Evolutionary conservation across 192 early-diverging fungal genomes (phyloP).

Genomic region (Podila horticola): DNA sequence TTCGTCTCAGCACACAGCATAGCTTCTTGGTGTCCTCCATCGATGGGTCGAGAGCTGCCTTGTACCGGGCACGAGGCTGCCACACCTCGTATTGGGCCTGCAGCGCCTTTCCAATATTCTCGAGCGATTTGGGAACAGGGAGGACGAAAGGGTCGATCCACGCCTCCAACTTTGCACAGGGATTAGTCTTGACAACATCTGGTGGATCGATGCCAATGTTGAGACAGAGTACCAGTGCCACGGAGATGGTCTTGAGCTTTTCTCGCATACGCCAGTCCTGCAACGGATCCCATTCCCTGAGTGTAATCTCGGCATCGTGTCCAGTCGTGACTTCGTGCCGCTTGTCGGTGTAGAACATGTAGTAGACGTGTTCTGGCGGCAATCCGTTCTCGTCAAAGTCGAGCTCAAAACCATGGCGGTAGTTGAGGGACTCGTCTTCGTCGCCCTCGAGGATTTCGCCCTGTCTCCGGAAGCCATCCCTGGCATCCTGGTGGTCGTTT

Average conservation of each 20-base stretch:
- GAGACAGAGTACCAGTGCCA: constrained; percentile 89
- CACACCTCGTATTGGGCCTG: constrained; percentile 93
- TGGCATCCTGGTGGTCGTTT: neutral
- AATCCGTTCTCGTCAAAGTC: constrained; percentile 61
- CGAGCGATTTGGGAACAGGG: constrained; percentile 81
- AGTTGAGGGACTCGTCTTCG: constrained; percentile 31
- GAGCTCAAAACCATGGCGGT: constrained; percentile 63
- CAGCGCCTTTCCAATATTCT: constrained; percentile 90
- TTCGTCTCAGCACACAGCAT: constrained; percentile 82
- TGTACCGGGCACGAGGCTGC: constrained; percentile 85
- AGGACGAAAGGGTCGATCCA: constrained; percentile 94
- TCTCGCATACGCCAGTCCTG: constrained; percentile 69
- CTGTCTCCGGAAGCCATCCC: constrained; percentile 29
- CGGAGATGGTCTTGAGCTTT: constrained; percentile 84
- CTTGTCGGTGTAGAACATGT: constrained; percentile 67
- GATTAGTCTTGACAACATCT: constrained; percentile 87
- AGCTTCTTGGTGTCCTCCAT: constrained; percentile 94
- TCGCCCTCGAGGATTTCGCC: constrained; percentile 26
- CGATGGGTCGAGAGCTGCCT: constrained; percentile 88
- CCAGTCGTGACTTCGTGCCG: constrained; percentile 59
- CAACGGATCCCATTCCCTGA: constrained; percentile 42
- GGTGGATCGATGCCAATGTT: constrained; percentile 97
- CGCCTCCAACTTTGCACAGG: constrained; percentile 91
- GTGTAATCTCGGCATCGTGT: constrained; percentile 42
- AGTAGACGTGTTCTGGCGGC: constrained; percentile 51